phyloP scores from a whole-genome alignment of 805 yeast genomes.

The Starmera dryadoides region DNA sequence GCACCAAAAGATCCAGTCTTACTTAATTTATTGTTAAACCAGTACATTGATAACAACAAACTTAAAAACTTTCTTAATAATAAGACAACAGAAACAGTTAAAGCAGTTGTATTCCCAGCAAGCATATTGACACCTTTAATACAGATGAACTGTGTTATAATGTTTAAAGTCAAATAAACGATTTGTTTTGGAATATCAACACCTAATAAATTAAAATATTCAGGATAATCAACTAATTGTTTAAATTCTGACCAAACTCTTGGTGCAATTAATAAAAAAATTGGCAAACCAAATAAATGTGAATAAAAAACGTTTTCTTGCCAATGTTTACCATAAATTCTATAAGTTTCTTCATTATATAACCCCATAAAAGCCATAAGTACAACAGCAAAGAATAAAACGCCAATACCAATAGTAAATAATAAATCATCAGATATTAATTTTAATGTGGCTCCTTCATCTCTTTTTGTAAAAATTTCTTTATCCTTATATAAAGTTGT shows the following conservation, averaged over 20 bases:
- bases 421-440: constrained; percentile 8
- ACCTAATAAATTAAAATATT: constrained; percentile 11
- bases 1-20: constrained; percentile 39
- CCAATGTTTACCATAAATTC: constrained; percentile 53
- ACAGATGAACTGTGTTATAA: constrained; percentile 52
- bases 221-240: constrained; percentile 15
- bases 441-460: constrained; percentile 5
- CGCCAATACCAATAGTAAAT: constrained; percentile 22
- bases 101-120: constrained; percentile 49
- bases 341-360: constrained; percentile 43
- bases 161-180: constrained; percentile 32
- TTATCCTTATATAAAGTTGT: constrained; percentile 27
- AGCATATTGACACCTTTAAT: constrained; percentile 61
- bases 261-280: constrained; percentile 33
- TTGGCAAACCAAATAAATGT: constrained; percentile 48
- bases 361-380: constrained; percentile 52
- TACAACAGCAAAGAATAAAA: constrained; percentile 40
- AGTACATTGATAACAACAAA: constrained; percentile 43
- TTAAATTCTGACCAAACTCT: constrained; percentile 25
- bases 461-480: constrained; percentile 16
- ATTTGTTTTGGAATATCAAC: constrained; percentile 18
- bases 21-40: constrained; percentile 42
- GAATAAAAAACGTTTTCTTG: constrained; percentile 56
- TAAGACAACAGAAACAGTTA: constrained; percentile 56
- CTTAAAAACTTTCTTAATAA: constrained; percentile 57